Base-by-base conservation (phyloP, 768 basidiomycete species). In the Tylopilus intermedius region DNA sequence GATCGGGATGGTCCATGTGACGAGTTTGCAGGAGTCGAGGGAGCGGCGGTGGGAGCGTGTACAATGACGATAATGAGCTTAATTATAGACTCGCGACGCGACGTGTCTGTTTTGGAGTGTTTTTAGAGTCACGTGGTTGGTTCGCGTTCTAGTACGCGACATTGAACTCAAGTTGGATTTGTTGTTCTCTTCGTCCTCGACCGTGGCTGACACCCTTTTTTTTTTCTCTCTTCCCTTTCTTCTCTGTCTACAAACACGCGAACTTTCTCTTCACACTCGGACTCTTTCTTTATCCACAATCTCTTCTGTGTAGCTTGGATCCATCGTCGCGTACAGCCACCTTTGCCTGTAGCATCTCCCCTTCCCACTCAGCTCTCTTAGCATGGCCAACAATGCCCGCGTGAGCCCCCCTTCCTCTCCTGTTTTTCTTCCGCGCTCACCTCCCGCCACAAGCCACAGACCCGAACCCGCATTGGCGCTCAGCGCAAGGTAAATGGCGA, bases 401-500 rank as follows among this genome's bases (percentile, higher is more conserved):
- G 85, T 86, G 76, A 46, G 77, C 68, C 3, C 53, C 41, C 54
- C 54, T 14, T 35, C 15, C 0, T 14, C 35, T 32, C 13, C 18
- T 11, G 5, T 51, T 45, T 37, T 51, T 27, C 24, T 5, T 44
- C 29, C 50, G 39, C 58, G 10, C 44, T 50, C 14, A 59, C 51
- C 35, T 47, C 2, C 42, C 35, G 38, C 58, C 58, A 54, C 57
- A 60, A 90, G 88, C 67, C 84, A 61, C 81, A 86, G 51, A 75
- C 83, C 72, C 84, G 88, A 62, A 72, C 73, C 57, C 82, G 88
- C 61, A 72, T 78, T 44, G 74, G 82, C 58, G 72, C 79, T 58
- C 83, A 83, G 67, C 86, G 88, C 61, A 79, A 76, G 67, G 72
- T 70, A 64, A 88, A 86, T 68, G 80, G 73, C 55, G 89, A 90